These are phyloP conservation scores for Colletotrichum sp. DNA, from an alignment of 2,329 filamentous ascomycete genomes.

Conservation along the genomic window DNA sequence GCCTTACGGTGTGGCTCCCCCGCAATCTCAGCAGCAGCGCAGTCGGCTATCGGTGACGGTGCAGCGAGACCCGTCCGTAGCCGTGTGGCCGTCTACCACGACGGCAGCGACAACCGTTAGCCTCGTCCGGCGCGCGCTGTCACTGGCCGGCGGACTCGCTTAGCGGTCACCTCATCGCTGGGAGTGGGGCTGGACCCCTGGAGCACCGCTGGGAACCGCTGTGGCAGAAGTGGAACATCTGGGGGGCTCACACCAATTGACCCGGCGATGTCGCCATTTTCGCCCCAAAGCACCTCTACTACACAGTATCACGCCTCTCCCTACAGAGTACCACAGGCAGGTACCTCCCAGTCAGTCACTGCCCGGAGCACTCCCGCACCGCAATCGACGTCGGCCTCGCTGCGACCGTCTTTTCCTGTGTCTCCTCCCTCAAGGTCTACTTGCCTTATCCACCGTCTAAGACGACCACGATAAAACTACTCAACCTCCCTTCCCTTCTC, in stretches of 20 bases:
- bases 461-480: not conserved
- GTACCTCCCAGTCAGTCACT: not conserved
- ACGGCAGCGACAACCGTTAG: slow-evolving; percentile 7
- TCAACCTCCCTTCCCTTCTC: not conserved
- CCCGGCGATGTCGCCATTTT: slow-evolving; percentile 42
- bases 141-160: not conserved
- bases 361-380: not conserved
- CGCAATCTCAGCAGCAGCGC: not conserved
- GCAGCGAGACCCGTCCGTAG: slow-evolving; percentile 18
- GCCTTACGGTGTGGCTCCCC: not conserved
- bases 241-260: slow-evolving; percentile 5
- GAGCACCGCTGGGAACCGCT: slow-evolving; percentile 9
- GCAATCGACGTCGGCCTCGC: not conserved
- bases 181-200: slow-evolving; percentile 9
- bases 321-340: not conserved
- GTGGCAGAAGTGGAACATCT: slow-evolving; percentile 7
- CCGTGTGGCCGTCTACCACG: slow-evolving; percentile 3
- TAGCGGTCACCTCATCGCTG: not conserved
- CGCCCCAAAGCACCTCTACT: slow-evolving; percentile 40
- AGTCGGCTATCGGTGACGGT: slow-evolving; percentile 16
- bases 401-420: not conserved
- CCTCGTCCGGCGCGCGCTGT: not conserved
- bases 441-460: not conserved
- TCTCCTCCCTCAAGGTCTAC: not conserved
- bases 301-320: not conserved